These are phyloP conservation scores for Coprinopsis cinerea DNA, from an alignment of 768 basidiomycete genomes.

Conservation along the genomic window DNA sequence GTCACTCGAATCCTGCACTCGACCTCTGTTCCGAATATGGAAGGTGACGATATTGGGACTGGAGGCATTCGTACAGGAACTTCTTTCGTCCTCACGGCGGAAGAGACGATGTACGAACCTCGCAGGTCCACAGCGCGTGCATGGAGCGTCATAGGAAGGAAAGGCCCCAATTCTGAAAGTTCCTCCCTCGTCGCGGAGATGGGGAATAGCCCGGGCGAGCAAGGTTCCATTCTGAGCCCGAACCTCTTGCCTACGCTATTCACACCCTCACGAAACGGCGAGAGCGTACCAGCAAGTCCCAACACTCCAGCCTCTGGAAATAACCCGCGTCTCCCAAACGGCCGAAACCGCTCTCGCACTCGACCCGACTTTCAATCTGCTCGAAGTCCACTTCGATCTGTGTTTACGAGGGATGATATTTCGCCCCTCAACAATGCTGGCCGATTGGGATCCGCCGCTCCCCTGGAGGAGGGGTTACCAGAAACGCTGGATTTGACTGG, in stretches of 20 bases:
- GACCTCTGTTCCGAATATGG: slow-evolving; percentile 14
- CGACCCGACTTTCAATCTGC: slow-evolving; percentile 10
- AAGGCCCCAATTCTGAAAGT: slow-evolving; percentile 30
- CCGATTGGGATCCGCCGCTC: background rate
- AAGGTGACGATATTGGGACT: slow-evolving; percentile 11
- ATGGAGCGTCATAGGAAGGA: slow-evolving; percentile 35
- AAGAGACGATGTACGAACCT: slow-evolving; percentile 9
- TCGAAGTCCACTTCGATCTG: slow-evolving; percentile 2
- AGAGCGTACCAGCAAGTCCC: no score
- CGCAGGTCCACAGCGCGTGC: slow-evolving; percentile 19
- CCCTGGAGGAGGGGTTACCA: background rate
- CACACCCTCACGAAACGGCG: no score
- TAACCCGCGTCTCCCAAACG: no score
- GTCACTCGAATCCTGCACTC: slow-evolving; percentile 22
- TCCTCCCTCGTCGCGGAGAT: slow-evolving; percentile 28
- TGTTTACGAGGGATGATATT: background rate
- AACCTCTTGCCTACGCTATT: slow-evolving; percentile 31
- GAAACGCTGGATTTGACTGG: slow-evolving; percentile 25
- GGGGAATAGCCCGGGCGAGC: background rate
- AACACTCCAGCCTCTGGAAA: no score
- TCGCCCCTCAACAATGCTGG: background rate
- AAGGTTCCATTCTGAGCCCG: slow-evolving; percentile 26
- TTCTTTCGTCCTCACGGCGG: slow-evolving; percentile 14
- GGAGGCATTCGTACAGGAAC: slow-evolving; percentile 10
- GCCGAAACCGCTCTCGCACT: no score